These are phyloP conservation scores for Akanthomyces muscarius DNA, from an alignment of 2,329 filamentous ascomycete species.

Conservation along the genomic window DNA sequence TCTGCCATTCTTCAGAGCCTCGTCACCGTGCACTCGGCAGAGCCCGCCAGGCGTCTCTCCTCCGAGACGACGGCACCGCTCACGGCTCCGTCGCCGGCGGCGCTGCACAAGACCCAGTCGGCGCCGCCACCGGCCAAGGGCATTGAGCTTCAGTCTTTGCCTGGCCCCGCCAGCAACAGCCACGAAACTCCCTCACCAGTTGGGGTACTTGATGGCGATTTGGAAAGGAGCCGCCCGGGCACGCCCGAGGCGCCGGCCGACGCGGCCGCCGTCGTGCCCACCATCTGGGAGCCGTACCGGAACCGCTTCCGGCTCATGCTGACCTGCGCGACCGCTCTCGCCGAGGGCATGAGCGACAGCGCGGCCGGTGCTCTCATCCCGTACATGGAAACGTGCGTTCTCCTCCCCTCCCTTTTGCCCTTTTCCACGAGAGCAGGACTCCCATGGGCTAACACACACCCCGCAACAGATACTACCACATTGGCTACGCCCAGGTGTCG, in stretches of 20 bases:
- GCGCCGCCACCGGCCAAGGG: neutral
- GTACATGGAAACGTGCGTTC: conserved; percentile 61
- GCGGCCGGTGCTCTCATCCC: conserved; percentile 76
- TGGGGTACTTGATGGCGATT: conserved; percentile 25
- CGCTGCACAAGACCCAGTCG: neutral
- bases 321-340: conserved; percentile 62
- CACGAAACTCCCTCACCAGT: neutral
- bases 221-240: conserved; percentile 53
- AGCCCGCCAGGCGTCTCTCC: neutral
- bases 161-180: neutral
- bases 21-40: conserved; percentile 10
- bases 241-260: conserved; percentile 37
- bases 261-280: conserved; percentile 48
- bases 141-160: neutral
- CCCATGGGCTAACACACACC: too few relatives aligned
- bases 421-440: too few relatives aligned
- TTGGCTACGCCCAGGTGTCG: conserved; percentile 75
- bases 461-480: conserved; percentile 55
- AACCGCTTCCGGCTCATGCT: conserved; percentile 67
- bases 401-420: neutral
- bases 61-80: conserved; percentile 9
- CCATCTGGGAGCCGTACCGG: conserved; percentile 57
- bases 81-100: neutral
- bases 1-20: conserved; percentile 10
- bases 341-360: conserved; percentile 69